These are phyloP conservation scores for Neoboletus subvelutipes DNA, from an alignment of 768 basidiomycete genomes.

Conservation along the genomic window DNA sequence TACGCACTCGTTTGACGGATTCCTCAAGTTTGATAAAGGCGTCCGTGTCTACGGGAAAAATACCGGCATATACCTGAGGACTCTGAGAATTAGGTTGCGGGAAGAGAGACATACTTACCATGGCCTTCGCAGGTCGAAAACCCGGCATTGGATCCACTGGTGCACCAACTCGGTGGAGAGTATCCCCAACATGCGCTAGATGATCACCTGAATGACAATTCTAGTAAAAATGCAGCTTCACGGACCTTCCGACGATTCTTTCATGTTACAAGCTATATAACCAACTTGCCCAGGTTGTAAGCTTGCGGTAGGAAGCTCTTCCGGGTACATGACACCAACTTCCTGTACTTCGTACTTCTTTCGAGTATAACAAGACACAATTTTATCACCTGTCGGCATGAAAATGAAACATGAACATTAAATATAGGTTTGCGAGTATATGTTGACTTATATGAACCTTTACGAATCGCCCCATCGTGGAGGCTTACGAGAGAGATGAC, in stretches of 20 bases:
- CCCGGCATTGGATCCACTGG: conserved; percentile 83
- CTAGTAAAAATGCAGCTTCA: not conserved
- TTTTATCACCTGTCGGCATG: conserved; percentile 71
- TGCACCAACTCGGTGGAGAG: conserved; percentile 73
- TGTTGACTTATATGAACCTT: conserved; percentile 49
- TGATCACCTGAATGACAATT: conserved; percentile 2
- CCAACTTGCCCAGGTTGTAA: conserved; percentile 82
- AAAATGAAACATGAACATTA: not conserved
- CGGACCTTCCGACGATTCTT: conserved; percentile 88
- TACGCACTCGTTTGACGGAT: conserved; percentile 80
- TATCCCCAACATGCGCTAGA: conserved; percentile 91
- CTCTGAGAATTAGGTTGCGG: not conserved
- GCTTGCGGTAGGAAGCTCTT: conserved; percentile 70
- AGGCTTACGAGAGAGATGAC: conserved; percentile 90
- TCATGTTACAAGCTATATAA: conserved; percentile 95
- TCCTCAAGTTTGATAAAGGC: conserved; percentile 96
- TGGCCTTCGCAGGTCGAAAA: conserved; percentile 89
- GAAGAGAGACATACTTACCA: conserved; percentile 51
- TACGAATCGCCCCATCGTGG: conserved; percentile 75
- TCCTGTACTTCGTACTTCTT: conserved; percentile 90
- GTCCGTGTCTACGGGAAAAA: conserved; percentile 88
- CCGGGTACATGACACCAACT: conserved; percentile 86
- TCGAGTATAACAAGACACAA: conserved; percentile 78
- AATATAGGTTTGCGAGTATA: not conserved
- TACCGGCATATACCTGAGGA: conserved; percentile 83